Conservation (phyloP, 305 asterid species). For the Fraxinus baroniana region DNA sequence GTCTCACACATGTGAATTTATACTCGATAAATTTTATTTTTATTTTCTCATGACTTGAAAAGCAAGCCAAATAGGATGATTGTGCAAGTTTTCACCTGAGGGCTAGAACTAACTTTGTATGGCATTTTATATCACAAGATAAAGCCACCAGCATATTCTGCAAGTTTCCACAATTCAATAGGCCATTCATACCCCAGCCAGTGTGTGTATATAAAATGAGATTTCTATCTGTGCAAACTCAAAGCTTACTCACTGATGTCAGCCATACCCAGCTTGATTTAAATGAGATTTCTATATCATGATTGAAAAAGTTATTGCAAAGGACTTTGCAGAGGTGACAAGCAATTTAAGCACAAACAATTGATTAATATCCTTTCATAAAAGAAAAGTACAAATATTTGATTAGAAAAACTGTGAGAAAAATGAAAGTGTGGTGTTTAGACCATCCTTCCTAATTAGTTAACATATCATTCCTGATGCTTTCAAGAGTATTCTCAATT, state of each 20-base stretch:
- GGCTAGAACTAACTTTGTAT: neutral
- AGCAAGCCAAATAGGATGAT: neutral
- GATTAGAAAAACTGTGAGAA: neutral
- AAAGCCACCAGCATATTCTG: neutral
- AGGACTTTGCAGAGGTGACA: conserved; percentile 14
- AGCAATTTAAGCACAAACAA: conserved; percentile 2
- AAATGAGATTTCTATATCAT: neutral
- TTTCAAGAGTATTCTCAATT: conserved; percentile 12
- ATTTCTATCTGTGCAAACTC: neutral
- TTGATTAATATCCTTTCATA: neutral
- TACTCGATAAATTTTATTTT: neutral
- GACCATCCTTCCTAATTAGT: neutral
- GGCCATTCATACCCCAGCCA: neutral
- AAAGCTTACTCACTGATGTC: neutral
- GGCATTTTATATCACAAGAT: neutral
- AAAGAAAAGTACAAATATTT: neutral
- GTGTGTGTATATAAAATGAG: neutral
- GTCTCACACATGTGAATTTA: neutral
- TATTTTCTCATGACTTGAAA: neutral
- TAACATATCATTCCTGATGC: neutral
- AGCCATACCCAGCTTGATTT: neutral
- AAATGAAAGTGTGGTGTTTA: neutral
- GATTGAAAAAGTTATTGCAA: neutral
- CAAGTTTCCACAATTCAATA: neutral
- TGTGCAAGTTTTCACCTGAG: neutral